Base-by-base conservation (phyloP, 176 grass and related monocot species). In the Oryza punctata region DNA sequence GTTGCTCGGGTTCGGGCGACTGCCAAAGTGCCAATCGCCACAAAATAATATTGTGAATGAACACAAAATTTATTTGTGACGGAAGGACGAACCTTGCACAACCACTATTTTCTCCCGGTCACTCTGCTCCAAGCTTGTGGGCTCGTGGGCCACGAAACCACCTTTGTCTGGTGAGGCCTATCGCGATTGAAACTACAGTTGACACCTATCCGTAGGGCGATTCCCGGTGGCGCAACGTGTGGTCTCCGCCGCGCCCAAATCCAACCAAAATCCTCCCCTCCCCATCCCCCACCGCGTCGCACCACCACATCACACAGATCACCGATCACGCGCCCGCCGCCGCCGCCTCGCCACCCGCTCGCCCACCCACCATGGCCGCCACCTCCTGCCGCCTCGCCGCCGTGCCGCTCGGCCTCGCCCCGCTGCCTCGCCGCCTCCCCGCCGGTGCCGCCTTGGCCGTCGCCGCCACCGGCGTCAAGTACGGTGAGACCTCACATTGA, bases 181-280 rank as follows among this genome's bases (percentile, higher is more conserved):
- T 57, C 52, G 52, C 52, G 18, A 21, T 21, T 57, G 52, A 1
- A 57, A 57, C 19, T 57, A 46, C 57, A 16, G 9, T 52, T 16
- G 5, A 65, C 29, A 46, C 73, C 73, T 82, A 89, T 90, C 88
- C 78, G 59, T 29, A 73, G 44, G 44, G 41, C 33, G 78, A 90
- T 90, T 82, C 35, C 46, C 45, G 60, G 2, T 3, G 10, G 32
- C 30, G 10, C 32, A 86, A 86, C 83, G 88, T 73, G 88, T 90
- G 88, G 88, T 73, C 33, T 28, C 64, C 69, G 76, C 10, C n/a
- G 43, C 75, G 61, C 82, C 38, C 33, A 81, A 75, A 75, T 75
- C 78, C 63, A 15, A 27, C 33, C 19, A 85, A 73, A 61, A 90
- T 86, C 83, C 59, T 24, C 40, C 1, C 52, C 59, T 1, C 52